These are phyloP conservation scores for Trichosporon sp. DNA, from an alignment of 1,284 basidiomycete genomes.

Conservation along the genomic window DNA sequence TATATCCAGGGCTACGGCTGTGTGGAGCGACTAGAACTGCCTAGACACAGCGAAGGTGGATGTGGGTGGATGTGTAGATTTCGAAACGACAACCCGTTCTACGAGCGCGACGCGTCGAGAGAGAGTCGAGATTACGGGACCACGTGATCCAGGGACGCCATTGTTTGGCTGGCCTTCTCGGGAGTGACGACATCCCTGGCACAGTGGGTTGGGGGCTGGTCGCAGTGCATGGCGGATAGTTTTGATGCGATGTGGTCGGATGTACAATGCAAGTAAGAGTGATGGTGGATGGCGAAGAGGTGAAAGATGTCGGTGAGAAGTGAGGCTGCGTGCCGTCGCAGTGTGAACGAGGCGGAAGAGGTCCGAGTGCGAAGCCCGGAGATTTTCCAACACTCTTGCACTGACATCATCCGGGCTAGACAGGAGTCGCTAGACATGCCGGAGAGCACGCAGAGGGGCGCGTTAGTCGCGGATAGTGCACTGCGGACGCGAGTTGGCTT, in stretches of 20 bases:
- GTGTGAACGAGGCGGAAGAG: conserved; percentile 1
- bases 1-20: conserved; percentile 4
- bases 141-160: conserved; percentile 18
- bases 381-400: neutral
- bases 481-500: neutral
- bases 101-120: conserved; percentile 15
- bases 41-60: neutral
- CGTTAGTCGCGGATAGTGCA: neutral
- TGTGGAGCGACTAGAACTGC: neutral
- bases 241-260: neutral
- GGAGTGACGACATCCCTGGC: conserved; percentile 1
- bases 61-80: conserved; percentile 2
- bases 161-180: conserved; percentile 1
- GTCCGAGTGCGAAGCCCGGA: conserved; percentile 6
- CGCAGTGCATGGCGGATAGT: neutral
- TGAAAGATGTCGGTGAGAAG: neutral
- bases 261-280: neutral
- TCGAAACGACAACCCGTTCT: neutral
- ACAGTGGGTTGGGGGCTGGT: conserved; percentile 4
- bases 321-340: neutral
- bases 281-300: neutral
- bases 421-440: neutral
- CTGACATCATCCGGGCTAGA: neutral
- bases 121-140: conserved; percentile 17
- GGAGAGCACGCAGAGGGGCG: neutral